Conservation (phyloP, 768 basidiomycete genomes). For the Panaeolus papilionaceus region DNA sequence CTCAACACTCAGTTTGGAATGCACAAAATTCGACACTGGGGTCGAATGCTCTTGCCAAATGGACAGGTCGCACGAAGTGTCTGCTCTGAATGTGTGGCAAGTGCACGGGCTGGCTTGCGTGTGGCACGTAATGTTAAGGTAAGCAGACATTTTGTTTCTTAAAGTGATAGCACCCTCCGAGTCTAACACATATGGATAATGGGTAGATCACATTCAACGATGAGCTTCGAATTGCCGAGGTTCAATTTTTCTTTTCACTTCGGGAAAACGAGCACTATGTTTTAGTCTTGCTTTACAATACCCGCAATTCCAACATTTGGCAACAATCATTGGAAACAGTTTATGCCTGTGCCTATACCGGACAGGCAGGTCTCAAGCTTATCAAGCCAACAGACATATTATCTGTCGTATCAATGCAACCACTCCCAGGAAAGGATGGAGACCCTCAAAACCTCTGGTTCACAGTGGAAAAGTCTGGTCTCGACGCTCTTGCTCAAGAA, state of each 20-base stretch:
- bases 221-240: slow-evolving; percentile 21
- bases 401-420: slow-evolving; percentile 32
- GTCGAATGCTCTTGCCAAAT: slow-evolving; percentile 41
- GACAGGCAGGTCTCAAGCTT: slow-evolving; percentile 13
- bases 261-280: slow-evolving; percentile 8
- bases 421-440: slow-evolving; percentile 19
- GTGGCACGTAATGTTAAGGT: slow-evolving; percentile 42
- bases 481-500: slow-evolving; percentile 19
- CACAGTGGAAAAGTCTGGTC: slow-evolving; percentile 47
- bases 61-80: slow-evolving; percentile 39
- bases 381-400: slow-evolving; percentile 24
- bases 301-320: slow-evolving; percentile 14
- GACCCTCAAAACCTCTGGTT: slow-evolving; percentile 45
- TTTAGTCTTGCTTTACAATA: slow-evolving; percentile 19
- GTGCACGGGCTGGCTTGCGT: slow-evolving; percentile 27
- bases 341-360: slow-evolving; percentile 22
- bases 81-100: slow-evolving; percentile 35
- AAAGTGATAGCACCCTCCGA: neutral
- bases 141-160: slow-evolving; percentile 4
- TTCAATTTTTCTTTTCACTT: slow-evolving; percentile 22
- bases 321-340: slow-evolving; percentile 16
- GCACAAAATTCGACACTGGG: slow-evolving; percentile 30
- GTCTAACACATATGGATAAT: neutral
- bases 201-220: slow-evolving; percentile 9
- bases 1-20: slow-evolving; percentile 12